Conservation (phyloP, 2,329 filamentous ascomycete species). For the Colletotrichum cuscutae region DNA sequence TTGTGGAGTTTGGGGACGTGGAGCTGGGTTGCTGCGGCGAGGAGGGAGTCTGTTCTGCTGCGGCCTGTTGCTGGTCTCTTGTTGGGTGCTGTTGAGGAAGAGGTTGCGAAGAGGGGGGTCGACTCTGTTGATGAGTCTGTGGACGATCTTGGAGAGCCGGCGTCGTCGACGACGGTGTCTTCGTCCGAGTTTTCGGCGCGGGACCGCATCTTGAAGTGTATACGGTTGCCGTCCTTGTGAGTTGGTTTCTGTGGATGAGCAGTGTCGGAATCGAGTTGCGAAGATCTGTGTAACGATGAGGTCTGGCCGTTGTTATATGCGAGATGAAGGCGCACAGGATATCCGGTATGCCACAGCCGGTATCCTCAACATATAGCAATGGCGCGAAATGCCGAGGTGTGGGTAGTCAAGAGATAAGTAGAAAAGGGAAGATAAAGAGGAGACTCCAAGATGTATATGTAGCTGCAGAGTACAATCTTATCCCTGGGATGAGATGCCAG, state of each 20-base stretch:
- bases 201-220: constrained; percentile 18
- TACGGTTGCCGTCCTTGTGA: not conserved
- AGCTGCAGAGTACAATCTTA: constrained; percentile 10
- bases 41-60: constrained; percentile 19
- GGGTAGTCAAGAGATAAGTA: not conserved
- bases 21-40: constrained; percentile 12
- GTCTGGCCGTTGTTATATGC: not conserved
- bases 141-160: not conserved
- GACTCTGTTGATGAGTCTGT: constrained; percentile 12
- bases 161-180: constrained; percentile 7
- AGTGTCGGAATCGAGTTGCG: not conserved
- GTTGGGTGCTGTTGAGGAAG: not conserved
- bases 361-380: constrained; percentile 1
- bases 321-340: not conserved
- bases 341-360: not conserved
- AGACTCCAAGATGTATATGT: not conserved
- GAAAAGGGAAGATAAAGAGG: not conserved
- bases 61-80: constrained; percentile 6
- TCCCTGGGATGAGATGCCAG: constrained; percentile 21
- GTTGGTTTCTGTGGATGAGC: not conserved
- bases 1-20: constrained; percentile 40
- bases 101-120: constrained; percentile 17
- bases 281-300: not conserved
- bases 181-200: constrained; percentile 5
- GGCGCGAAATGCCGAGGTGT: not conserved